Evolutionary conservation across 805 yeast genomes (phyloP).

Genomic region (Starmerella bombicola): DNA sequence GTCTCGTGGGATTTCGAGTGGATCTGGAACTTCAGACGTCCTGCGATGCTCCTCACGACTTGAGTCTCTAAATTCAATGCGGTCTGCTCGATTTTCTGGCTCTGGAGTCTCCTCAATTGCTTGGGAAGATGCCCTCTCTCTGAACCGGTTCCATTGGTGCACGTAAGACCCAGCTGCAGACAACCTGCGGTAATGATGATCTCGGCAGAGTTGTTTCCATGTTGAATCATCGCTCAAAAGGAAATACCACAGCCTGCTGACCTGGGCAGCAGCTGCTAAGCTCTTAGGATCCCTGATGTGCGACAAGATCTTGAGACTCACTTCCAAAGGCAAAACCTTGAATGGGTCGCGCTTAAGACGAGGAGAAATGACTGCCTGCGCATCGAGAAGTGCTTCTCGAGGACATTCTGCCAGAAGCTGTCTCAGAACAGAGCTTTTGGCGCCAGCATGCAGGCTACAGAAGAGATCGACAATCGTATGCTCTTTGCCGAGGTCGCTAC

Average conservation of each 20-base stretch:
- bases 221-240: constrained; percentile 33
- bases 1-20: background rate
- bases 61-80: too few relatives aligned
- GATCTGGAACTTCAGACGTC: background rate
- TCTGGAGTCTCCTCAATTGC: constrained; percentile 14
- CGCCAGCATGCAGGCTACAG: constrained; percentile 15
- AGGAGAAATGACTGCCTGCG: constrained; percentile 28
- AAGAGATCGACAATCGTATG: constrained; percentile 16
- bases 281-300: constrained; percentile 74
- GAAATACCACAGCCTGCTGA: constrained; percentile 62
- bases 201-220: constrained; percentile 33
- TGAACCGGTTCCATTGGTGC: constrained; percentile 15
- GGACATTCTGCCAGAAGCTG: constrained; percentile 21
- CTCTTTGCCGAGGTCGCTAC: background rate
- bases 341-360: constrained; percentile 33
- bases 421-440: constrained; percentile 19
- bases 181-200: constrained; percentile 29
- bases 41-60: background rate
- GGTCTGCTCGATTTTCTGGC: constrained; percentile 1
- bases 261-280: constrained; percentile 85
- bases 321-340: constrained; percentile 57
- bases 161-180: constrained; percentile 27
- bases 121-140: constrained; percentile 13
- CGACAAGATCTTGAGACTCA: constrained; percentile 69
- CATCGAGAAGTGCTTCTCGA: constrained; percentile 25